Evolutionary conservation across 768 basidiomycete species (phyloP).

Genomic region (Russula ochroleuca): DNA sequence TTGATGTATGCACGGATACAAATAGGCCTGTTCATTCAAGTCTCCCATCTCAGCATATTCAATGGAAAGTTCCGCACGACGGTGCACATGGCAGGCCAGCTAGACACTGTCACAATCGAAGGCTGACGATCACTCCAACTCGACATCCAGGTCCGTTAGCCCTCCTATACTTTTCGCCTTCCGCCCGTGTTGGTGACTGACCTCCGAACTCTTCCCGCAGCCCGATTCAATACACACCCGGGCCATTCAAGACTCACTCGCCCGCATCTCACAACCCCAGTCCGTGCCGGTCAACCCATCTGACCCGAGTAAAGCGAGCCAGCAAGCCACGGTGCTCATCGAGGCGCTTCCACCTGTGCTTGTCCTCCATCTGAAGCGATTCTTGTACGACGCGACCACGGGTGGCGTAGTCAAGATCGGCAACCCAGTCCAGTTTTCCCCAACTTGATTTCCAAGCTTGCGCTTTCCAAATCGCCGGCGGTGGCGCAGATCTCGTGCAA

Average conservation of each 20-base stretch:
- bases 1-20: no score
- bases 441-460: constrained; percentile 61
- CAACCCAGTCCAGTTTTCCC: constrained; percentile 73
- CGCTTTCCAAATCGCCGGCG: no score
- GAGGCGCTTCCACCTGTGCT: constrained; percentile 80
- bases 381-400: constrained; percentile 72
- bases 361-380: constrained; percentile 86
- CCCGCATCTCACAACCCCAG: constrained; percentile 73
- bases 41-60: no score
- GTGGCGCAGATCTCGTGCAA: no score
- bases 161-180: not conserved
- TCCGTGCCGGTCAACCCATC: constrained; percentile 59
- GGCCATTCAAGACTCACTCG: constrained; percentile 86
- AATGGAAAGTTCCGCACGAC: no score
- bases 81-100: no score
- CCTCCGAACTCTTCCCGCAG: not conserved
- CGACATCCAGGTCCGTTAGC: no score
- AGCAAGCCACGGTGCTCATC: constrained; percentile 56
- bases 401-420: constrained; percentile 80
- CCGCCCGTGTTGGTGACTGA: not conserved
- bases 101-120: constrained; percentile 86
- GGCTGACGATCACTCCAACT: constrained; percentile 88
- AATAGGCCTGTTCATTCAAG: no score
- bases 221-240: no score
- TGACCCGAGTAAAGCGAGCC: constrained; percentile 60